A percentile compares a stretch with the other conserved stretches of the same genome.
phyloP scores from a whole-genome alignment of 2,329 filamentous ascomycete genomes.

The Chaetomiaceae sp. region DNA sequence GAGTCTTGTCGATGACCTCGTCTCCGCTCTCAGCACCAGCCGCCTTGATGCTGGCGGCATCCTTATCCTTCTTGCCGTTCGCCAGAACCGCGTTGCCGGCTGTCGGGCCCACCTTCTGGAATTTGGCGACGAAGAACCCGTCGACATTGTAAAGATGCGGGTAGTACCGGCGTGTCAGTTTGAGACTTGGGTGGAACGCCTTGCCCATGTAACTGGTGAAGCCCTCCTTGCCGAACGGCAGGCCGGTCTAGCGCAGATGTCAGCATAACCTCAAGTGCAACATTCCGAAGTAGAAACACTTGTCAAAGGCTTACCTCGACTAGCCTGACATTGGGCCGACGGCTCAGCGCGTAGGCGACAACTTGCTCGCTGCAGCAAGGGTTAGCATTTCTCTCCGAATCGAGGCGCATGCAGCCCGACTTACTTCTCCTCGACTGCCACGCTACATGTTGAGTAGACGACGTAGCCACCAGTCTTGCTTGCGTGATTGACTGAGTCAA shows the following conservation, averaged over 20 bases:
- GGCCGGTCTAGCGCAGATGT: constrained; percentile 52
- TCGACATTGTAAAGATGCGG: constrained; percentile 92
- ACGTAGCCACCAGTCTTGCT: constrained; percentile 93
- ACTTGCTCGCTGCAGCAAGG: constrained; percentile 24
- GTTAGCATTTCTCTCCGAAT: neutral
- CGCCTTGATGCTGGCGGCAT: constrained; percentile 19
- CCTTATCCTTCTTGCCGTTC: constrained; percentile 26
- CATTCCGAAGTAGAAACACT: no score
- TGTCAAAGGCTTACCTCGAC: constrained; percentile 52
- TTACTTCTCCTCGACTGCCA: constrained; percentile 77
- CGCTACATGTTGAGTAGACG: constrained; percentile 94
- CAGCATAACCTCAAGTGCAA: constrained; percentile 3
- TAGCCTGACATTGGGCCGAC: constrained; percentile 88
- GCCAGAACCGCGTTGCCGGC: constrained; percentile 51
- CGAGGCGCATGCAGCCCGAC: neutral
- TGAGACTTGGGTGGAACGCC: constrained; percentile 80
- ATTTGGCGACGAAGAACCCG: constrained; percentile 96
- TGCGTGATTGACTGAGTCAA: constrained; percentile 88
- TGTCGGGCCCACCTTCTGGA: constrained; percentile 85
- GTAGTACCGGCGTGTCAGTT: constrained; percentile 79
- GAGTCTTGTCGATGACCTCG: constrained; percentile 63
- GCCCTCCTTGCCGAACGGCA: constrained; percentile 86
- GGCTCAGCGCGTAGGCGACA: constrained; percentile 86
- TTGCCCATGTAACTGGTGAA: constrained; percentile 91
- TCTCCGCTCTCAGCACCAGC: constrained; percentile 31